Base-by-base conservation (phyloP, 805 yeast species). In the Candida ficus region DNA sequence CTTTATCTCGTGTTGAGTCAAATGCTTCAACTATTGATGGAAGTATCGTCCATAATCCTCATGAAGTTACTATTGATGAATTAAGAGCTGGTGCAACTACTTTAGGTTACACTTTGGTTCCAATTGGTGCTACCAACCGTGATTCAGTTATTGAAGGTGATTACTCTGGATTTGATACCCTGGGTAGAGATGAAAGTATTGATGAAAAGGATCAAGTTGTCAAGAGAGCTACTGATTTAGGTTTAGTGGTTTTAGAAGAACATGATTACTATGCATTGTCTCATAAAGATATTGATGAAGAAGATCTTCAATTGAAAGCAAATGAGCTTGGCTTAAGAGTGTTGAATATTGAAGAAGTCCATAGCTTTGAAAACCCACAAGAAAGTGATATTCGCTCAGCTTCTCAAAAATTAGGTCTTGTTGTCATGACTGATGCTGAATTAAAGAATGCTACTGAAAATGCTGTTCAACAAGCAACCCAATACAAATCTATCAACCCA, bases 191-290 rank as follows among this genome's bases (percentile, higher is more conserved):
- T 7, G 33, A 30, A 5, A 33, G 28, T 8, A 28, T 36, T 19
- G 44, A 37, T 11, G 40, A 32, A 16, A 44, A 33, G 42, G 51
- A 43, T 2, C 31, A 27, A 8, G 33, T 43, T 5, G 20, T 18
- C 8, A 32, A 25, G 9, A 45, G 37, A 21, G 58, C 58, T 9
- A n/a, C 34, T 2, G 46, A 42, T 3, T 23, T 50, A 6, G 57
- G 57, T 3, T 44, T 57, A 35, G 53, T 56, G n/a, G 53, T 63
- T 2, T 16, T 66, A 14, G 56, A 51, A 14, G 46, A 50, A 22
- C 30, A 42, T 10, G 58, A 53, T 4, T 54, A 50, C 33, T 55
- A 50, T 9, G 25, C 28, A 3, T 34, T 56, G 3, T 11, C 26
- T 18, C 18, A 27, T 37, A 17, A 8, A 13, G 23, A 16, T 4